These are phyloP conservation scores for Wickerhamiella hasegawae DNA, from an alignment of 805 yeast genomes.

Conservation along the genomic window DNA sequence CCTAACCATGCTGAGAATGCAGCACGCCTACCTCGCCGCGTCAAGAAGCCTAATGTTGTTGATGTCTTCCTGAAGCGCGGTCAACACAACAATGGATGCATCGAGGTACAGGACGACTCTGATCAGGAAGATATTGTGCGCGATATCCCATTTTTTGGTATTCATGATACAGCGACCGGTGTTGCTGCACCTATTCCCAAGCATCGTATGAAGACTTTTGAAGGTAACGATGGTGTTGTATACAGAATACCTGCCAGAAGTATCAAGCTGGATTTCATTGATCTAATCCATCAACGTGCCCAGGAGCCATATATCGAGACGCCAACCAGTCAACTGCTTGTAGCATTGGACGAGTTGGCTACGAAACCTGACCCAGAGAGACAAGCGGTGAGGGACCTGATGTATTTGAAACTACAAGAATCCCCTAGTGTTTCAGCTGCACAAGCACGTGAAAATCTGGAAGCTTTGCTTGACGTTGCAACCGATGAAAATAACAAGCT, in stretches of 20 bases:
- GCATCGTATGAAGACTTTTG: constrained; percentile 12
- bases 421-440: constrained; percentile 22
- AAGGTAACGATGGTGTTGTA: constrained; percentile 28
- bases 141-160: constrained; percentile 22
- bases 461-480: constrained; percentile 20
- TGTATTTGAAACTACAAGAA: constrained; percentile 22
- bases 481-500: constrained; percentile 29
- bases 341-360: constrained; percentile 22
- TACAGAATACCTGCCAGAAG: constrained; percentile 55
- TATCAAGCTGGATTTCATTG: constrained; percentile 51
- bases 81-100: constrained; percentile 36
- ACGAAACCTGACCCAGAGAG: constrained; percentile 13
- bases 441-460: constrained; percentile 14
- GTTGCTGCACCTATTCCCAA: constrained; percentile 22
- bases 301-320: constrained; percentile 21
- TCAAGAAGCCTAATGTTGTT: constrained; percentile 30
- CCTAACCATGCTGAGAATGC: constrained; percentile 57
- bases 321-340: constrained; percentile 23
- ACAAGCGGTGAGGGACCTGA: constrained; percentile 23
- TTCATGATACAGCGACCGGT: constrained; percentile 22
- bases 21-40: constrained; percentile 12
- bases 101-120: constrained; percentile 33
- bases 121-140: constrained; percentile 23
- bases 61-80: constrained; percentile 43
- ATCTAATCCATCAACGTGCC: constrained; percentile 29